Evolutionary conservation across 148 eudicot species (phyloP).

Genomic region (Diospyros lotus): DNA sequence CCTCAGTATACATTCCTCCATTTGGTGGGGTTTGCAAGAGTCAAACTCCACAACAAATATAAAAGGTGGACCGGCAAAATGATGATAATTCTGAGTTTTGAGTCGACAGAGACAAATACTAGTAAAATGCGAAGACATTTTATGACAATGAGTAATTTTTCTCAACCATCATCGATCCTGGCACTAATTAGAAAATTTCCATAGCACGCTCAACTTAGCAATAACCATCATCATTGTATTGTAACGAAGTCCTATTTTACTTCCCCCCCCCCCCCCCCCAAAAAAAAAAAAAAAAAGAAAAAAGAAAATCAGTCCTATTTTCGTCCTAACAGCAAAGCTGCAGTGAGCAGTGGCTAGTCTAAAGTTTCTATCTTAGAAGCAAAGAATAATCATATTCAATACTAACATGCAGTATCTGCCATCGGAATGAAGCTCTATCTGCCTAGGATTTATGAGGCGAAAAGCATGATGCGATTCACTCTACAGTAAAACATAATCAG

Average conservation of each 20-base stretch:
- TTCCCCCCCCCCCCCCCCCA: too few relatives aligned
- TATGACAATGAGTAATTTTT: not conserved
- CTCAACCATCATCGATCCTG: conserved; percentile 1
- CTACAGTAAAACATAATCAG: not conserved
- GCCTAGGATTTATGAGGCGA: not conserved
- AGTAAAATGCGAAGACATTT: not conserved
- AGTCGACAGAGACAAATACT: conserved; percentile 2
- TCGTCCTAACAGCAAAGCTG: not conserved
- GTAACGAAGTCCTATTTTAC: not conserved
- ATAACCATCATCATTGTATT: not conserved
- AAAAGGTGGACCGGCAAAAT: not conserved
- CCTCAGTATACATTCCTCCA: not conserved
- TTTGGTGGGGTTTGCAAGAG: conserved; percentile 5
- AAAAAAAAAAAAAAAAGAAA: too few relatives aligned
- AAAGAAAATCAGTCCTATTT: not conserved
- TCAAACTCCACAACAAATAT: conserved; percentile 6
- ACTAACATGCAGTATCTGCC: not conserved
- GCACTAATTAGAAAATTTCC: not conserved
- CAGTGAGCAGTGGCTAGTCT: conserved; percentile 4
- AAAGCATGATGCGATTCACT: conserved; percentile 1
- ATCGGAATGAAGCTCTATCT: not conserved
- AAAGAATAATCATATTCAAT: not conserved
- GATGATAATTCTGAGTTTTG: conserved; percentile 5
- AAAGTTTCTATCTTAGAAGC: conserved; percentile 20
- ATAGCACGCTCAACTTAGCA: not conserved